A percentile compares a stretch with the other conserved stretches of the same genome.
Conservation (phyloP, 257 asterid species). For the Petrea volubilis region DNA sequence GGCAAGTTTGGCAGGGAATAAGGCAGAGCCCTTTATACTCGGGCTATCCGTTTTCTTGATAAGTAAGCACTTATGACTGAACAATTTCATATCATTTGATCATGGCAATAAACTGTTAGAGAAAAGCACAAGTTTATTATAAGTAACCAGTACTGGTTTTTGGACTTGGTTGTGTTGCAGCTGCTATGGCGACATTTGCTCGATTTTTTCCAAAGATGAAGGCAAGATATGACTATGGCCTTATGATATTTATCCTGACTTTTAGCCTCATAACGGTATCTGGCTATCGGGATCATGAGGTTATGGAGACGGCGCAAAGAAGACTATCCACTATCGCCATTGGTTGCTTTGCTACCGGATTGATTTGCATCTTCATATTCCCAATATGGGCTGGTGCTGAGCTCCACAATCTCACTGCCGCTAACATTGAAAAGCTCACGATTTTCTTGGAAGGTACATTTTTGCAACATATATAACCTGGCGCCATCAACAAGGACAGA, state of each 20-base stretch:
- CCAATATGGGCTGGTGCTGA: slow-evolving; percentile 36
- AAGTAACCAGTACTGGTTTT: slow-evolving; percentile 16
- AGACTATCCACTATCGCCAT: slow-evolving; percentile 23
- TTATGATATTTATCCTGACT: slow-evolving; percentile 66
- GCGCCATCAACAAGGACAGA: no score
- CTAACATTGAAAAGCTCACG: slow-evolving; percentile 28
- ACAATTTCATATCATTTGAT: slow-evolving; percentile 33
- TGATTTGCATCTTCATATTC: slow-evolving; percentile 15
- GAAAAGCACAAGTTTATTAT: slow-evolving; percentile 10
- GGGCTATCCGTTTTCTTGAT: slow-evolving; percentile 35
- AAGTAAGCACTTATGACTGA: slow-evolving; percentile 13
- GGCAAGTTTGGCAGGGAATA: slow-evolving; percentile 51
- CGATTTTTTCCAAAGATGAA: slow-evolving; percentile 70
- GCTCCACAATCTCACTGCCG: slow-evolving; percentile 29
- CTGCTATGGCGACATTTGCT: slow-evolving; percentile 54
- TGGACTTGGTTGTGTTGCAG: slow-evolving; percentile 43
- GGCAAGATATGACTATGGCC: no score
- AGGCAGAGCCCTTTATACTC: slow-evolving; percentile 32
- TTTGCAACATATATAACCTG: no score
- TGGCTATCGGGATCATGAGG: slow-evolving; percentile 29
- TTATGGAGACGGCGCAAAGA: no score
- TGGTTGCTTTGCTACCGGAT: slow-evolving; percentile 16
- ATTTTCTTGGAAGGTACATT: no score
- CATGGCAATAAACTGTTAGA: no score
- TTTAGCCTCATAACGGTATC: slow-evolving; percentile 35